Evolutionary conservation across 768 basidiomycete species (phyloP), one percentile per base, ranked within the genome.

Genomic region (Amanita fuliginea): DNA sequence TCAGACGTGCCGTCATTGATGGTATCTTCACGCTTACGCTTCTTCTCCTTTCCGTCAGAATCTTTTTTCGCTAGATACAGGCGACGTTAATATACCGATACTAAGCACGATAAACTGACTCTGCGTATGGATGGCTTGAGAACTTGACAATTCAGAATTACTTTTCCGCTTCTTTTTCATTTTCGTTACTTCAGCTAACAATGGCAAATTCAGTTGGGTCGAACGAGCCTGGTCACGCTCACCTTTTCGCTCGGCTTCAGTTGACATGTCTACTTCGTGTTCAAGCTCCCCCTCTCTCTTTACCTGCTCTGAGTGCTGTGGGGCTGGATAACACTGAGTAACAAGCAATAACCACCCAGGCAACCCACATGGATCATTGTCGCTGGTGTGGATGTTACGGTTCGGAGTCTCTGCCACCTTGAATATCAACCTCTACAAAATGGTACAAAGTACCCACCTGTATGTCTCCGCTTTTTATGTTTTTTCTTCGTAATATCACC

Each of bases 11-110:
- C 49, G 18, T 42, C 49, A 16, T 59, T 60, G 3, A 56, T 55
- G 37, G 55, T 66, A 14, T 59, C 60, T 26, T 71, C 64, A 6
- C 65, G 64, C 54, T 73, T 72, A 26, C 66, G 67, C 57, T 70
- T 73, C 56, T 63, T 65, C 63, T 68, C 69, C 40, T 64, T 62
- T 61, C 67, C 67, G 51, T 67, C 21, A 32, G 44, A 26, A 36
- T 9, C 67, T 49, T 67, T 62, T 44, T 58, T 54, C 42, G 53
- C 59, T 46, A 55, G 36, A 30, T 52, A 53, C 48, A 48, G 48
- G 22, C 51, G 46, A 16, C 48, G 42, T 35, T 18, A 42, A 19
- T 35, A 34, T 26, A 13, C 28, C 37, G 22, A 16, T 13, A 30
- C 26, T 9, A 37, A 13, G 40, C 21, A 16, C 4, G 11, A 42